phyloP scores from a whole-genome alignment of 2,329 filamentous ascomycete species.

The Cercospora sp. region DNA sequence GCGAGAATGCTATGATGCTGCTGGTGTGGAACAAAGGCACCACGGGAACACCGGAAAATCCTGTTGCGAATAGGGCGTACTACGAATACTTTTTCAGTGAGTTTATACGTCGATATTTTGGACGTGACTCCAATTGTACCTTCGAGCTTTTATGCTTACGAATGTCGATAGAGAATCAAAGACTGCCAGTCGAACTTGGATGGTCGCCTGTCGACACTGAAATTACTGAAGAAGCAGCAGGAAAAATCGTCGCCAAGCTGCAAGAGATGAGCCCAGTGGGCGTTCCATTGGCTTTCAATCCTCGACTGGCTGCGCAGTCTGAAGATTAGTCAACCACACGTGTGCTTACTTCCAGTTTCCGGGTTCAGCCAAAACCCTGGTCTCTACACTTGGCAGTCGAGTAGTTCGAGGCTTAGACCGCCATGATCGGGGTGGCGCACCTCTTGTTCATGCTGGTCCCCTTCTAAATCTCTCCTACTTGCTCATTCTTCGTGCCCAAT shows the following conservation, averaged over 20 bases:
- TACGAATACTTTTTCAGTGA: neutral
- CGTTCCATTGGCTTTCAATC: neutral
- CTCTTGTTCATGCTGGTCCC: neutral
- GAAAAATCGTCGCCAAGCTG: neutral
- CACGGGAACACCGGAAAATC: neutral
- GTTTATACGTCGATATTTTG: neutral
- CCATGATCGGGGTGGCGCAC: neutral
- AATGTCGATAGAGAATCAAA: neutral
- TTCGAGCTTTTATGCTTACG: neutral
- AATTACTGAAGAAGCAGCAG: neutral
- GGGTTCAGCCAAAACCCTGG: neutral
- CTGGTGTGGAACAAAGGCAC: neutral
- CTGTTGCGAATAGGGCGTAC: neutral
- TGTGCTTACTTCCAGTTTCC: neutral
- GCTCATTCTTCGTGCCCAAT: neutral
- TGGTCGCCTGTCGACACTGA: neutral
- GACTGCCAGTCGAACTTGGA: neutral
- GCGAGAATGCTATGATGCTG: neutral
- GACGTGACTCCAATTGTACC: neutral
- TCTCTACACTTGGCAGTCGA: neutral
- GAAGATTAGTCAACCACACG: neutral
- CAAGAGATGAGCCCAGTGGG: neutral
- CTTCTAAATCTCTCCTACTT: neutral
- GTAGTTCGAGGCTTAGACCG: neutral
- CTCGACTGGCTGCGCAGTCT: neutral